These are phyloP conservation scores for Mariannaea sp. DNA, from an alignment of 2,329 filamentous ascomycete species.

Conservation along the genomic window DNA sequence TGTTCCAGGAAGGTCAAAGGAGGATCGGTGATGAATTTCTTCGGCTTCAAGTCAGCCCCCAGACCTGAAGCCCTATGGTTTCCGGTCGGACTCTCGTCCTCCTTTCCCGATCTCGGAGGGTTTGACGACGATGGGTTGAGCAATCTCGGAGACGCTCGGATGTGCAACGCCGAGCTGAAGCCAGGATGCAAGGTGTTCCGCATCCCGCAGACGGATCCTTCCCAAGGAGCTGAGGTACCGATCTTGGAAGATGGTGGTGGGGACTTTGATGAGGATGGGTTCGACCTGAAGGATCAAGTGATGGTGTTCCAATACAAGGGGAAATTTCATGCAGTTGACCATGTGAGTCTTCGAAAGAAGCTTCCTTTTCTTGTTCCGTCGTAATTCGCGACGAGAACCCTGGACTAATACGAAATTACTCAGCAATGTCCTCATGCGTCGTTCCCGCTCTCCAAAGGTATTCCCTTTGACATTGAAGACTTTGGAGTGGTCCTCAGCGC, in stretches of 20 bases:
- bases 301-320: constrained; percentile 68
- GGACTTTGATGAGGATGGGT: constrained; percentile 34
- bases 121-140: constrained; percentile 45
- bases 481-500: constrained; percentile 68
- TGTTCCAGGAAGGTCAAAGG: neutral
- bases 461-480: constrained; percentile 72
- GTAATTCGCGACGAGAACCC: no score
- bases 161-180: constrained; percentile 47
- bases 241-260: constrained; percentile 42
- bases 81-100: constrained; percentile 57
- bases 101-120: constrained; percentile 58
- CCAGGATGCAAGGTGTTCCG: constrained; percentile 65
- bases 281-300: constrained; percentile 61
- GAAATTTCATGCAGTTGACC: constrained; percentile 70
- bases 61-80: constrained; percentile 50
- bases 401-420: constrained; percentile 5
- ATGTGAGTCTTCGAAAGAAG: no score
- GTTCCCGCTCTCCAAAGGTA: constrained; percentile 67
- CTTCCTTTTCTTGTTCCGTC: no score
- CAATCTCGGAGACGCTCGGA: constrained; percentile 36
- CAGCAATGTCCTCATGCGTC: constrained; percentile 71
- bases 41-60: constrained; percentile 25
- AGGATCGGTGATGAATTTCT: constrained; percentile 31
- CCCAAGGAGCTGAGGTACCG: constrained; percentile 44
- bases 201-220: constrained; percentile 48